These are phyloP conservation scores for Globisporangium canariense DNA, from an alignment of 352 stramenopile genomes.

Conservation along the genomic window DNA sequence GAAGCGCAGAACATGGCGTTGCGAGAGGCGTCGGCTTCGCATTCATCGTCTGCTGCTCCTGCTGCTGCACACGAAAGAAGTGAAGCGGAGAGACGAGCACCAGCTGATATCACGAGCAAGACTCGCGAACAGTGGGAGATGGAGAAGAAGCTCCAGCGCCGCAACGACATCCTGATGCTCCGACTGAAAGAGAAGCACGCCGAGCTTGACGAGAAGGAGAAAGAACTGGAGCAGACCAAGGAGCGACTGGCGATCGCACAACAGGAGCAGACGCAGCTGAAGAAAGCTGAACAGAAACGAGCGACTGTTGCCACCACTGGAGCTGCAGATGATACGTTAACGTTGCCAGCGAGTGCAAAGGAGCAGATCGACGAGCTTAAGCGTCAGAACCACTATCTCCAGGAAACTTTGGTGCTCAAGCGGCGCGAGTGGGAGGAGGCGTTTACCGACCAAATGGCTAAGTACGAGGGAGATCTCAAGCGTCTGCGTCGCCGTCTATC, in stretches of 20 bases:
- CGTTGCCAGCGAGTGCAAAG: conserved; percentile 14
- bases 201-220: conserved; percentile 39
- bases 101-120: conserved; percentile 2
- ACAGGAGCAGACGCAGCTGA: conserved; percentile 21
- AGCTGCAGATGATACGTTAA: neutral
- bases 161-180: conserved; percentile 58
- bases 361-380: conserved; percentile 39
- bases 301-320: conserved; percentile 1
- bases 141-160: conserved; percentile 70
- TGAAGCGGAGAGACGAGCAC: neutral
- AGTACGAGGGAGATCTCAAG: conserved; percentile 49
- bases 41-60: neutral
- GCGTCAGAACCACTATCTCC: conserved; percentile 52
- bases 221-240: conserved; percentile 38
- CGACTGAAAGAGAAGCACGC: conserved; percentile 68
- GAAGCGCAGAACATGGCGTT: conserved; percentile 83
- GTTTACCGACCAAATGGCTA: conserved; percentile 45
- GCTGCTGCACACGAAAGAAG: neutral
- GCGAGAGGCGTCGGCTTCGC: conserved; percentile 32
- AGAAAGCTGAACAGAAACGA: conserved; percentile 20
- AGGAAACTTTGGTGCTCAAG: conserved; percentile 60
- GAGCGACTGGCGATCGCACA: conserved; percentile 33
- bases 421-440: conserved; percentile 60
- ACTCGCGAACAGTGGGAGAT: conserved; percentile 44
- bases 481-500: conserved; percentile 42